Evolutionary conservation across 225 moss, liverwort and hornwort genomes (phyloP), one percentile per base, ranked within the genome.

Genomic region (Straminergon stramineum): DNA sequence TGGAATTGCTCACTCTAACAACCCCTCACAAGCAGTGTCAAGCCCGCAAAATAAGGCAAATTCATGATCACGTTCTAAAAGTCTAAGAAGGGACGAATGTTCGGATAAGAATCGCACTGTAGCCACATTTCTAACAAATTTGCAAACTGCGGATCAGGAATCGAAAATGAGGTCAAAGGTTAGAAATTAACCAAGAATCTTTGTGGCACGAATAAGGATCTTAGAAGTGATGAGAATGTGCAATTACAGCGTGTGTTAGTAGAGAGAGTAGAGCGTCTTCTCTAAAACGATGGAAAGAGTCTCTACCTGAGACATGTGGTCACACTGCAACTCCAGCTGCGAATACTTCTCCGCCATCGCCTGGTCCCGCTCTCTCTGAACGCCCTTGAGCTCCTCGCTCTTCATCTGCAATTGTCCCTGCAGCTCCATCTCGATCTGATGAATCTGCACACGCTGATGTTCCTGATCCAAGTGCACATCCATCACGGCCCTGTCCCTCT

Each of bases 401-500:
- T 85, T 93, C 39, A 76, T 43, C 83, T 91, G 90, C 45, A 93
- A 60, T 13, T 67, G 71, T 11, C 89, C 88, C 79, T 89, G 90
- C 5, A 93, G 83, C 41, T 93, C 93, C 85, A 80, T 41, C 69
- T 93, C 83, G 19, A 93, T 92, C 85, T 91, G 89, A 15, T 74
- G 85, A 60, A 93, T 89, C 62, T 93, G 93, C 67, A 87, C 89
- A n/a, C 85, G 90, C 79, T 91, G 87, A 39, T 93, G 68, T 23
- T 91, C 87, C 31, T 90, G 90, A 43, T 92, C 90, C 61, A 93
- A 83, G 48, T 91, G 93, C 20, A 90, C 74, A 20, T 91, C 91
- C 91, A 90, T 66, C 37, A 89, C 37, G 34, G 89, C 83, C 31
- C 74, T 79, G 64, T 93, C 92, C 6, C 91, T 82, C 56, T 91